Evolutionary conservation across 1,284 basidiomycete species (phyloP).

Genomic region (Leucoagaricus sp.): DNA sequence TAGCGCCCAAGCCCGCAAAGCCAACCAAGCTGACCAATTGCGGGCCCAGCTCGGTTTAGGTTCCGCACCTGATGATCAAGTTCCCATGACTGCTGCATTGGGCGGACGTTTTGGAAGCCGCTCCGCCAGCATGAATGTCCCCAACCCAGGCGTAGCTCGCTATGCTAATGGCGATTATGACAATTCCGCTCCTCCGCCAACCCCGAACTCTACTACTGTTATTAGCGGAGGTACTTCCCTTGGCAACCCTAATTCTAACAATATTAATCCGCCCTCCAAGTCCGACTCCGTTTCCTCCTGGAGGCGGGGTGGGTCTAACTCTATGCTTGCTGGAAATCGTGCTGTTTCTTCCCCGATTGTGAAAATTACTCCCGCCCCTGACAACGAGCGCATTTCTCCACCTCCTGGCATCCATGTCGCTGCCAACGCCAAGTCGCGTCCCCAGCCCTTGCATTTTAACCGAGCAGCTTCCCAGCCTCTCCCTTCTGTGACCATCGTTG

Average conservation of each 20-base stretch:
- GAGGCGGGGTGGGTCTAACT: conserved; percentile 72
- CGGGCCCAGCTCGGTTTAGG: conserved; percentile 55
- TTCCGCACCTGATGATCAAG: conserved; percentile 45
- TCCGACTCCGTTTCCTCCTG: conserved; percentile 76
- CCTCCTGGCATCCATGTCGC: conserved; percentile 35
- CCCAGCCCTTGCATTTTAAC: conserved; percentile 69
- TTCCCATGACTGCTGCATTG: conserved; percentile 78
- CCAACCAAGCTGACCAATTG: conserved; percentile 64
- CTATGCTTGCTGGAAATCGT: conserved; percentile 65
- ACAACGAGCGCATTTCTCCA: conserved; percentile 56
- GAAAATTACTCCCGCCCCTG: conserved; percentile 72
- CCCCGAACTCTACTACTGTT: conserved; percentile 64
- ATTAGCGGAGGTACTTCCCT: conserved; percentile 73
- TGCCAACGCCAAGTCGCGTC: conserved; percentile 51
- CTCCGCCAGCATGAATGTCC: conserved; percentile 42
- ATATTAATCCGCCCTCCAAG: conserved; percentile 55
- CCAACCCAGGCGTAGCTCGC: conserved; percentile 33
- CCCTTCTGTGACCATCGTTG: conserved; percentile 58
- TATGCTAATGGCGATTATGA: conserved; percentile 44
- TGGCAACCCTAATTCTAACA: conserved; percentile 49
- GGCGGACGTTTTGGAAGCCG: conserved; percentile 76
- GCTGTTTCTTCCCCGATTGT: conserved; percentile 62
- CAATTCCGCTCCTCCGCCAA: conserved; percentile 46
- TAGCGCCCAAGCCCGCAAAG: conserved; percentile 60
- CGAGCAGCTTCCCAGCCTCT: conserved; percentile 51